Evolutionary conservation across 108 stramenopile genomes (phyloP).

Genomic region (Halocafeteria seosinensis): DNA sequence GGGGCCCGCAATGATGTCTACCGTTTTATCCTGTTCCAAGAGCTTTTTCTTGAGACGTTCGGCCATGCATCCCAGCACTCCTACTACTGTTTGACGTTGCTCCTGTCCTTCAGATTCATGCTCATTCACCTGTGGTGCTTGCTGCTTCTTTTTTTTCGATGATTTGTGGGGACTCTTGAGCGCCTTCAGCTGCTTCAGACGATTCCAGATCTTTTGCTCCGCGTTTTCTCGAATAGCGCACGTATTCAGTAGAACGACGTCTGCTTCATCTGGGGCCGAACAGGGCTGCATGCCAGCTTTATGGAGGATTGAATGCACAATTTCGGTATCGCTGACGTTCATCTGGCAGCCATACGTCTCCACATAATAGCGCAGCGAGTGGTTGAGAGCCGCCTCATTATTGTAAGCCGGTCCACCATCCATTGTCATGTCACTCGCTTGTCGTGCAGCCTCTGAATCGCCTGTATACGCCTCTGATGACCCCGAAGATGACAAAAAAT

Average conservation of each 20-base stretch:
- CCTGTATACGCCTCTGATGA: no score
- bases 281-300: slow-evolving; percentile 17
- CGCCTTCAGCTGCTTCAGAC: slow-evolving; percentile 41
- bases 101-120: background rate
- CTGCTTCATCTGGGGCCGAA: slow-evolving; percentile 36
- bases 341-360: slow-evolving; percentile 98
- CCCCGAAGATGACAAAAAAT: no score
- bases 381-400: no score
- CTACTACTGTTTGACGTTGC: slow-evolving; percentile 42
- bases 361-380: slow-evolving; percentile 47
- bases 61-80: slow-evolving; percentile 97
- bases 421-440: no score
- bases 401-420: no score
- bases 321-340: slow-evolving; percentile 88
- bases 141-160: background rate
- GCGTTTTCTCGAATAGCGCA: slow-evolving; percentile 97
- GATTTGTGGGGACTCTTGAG: background rate
- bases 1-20: slow-evolving; percentile 85
- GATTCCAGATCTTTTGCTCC: slow-evolving; percentile 80
- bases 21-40: slow-evolving; percentile 54
- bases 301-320: slow-evolving; percentile 66
- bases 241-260: slow-evolving; percentile 77
- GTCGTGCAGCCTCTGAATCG: no score
- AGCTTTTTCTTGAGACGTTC: slow-evolving; percentile 81
- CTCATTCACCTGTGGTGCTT: no score